phyloP scores from a whole-genome alignment of 768 basidiomycete genomes.

The Lactarius sanguifluus region DNA sequence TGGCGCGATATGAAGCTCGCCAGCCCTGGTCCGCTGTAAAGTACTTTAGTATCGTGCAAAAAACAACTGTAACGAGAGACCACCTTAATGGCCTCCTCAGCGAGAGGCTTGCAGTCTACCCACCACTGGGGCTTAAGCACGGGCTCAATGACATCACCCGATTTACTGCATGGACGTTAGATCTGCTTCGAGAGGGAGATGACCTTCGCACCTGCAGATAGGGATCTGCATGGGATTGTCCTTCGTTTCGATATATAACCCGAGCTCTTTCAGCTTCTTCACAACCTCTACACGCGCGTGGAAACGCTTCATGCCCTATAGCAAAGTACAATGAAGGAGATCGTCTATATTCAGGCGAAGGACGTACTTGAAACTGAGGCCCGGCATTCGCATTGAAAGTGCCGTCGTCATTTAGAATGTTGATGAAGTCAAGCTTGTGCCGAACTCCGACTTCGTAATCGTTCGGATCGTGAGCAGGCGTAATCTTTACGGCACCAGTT shows the following conservation, averaged over 20 bases:
- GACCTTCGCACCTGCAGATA: constrained; percentile 66
- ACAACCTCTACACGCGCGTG: constrained; percentile 85
- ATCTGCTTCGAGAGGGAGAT: neutral
- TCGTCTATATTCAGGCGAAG: neutral
- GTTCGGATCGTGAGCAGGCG: constrained; percentile 95
- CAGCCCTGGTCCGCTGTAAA: constrained; percentile 77
- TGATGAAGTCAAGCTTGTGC: constrained; percentile 89
- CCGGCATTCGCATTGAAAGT: constrained; percentile 92
- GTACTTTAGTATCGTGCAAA: neutral
- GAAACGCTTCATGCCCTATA: constrained; percentile 95
- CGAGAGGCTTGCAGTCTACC: constrained; percentile 90
- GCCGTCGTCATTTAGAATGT: constrained; percentile 94
- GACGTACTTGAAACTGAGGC: constrained; percentile 60
- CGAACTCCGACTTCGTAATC: constrained; percentile 93
- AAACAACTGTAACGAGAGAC: constrained; percentile 8
- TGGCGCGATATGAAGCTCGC: constrained; percentile 81
- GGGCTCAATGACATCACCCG: constrained; percentile 94
- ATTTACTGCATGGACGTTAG: constrained; percentile 59
- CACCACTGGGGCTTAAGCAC: constrained; percentile 99
- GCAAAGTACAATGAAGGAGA: neutral
- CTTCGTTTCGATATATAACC: constrained; percentile 85
- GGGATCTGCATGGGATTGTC: constrained; percentile 98
- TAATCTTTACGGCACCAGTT: constrained; percentile 98
- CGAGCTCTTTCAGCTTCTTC: constrained; percentile 77
- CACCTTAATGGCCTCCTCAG: constrained; percentile 86